Conservation (phyloP, 2,329 filamentous ascomycete genomes). For the Didymella sp. region DNA sequence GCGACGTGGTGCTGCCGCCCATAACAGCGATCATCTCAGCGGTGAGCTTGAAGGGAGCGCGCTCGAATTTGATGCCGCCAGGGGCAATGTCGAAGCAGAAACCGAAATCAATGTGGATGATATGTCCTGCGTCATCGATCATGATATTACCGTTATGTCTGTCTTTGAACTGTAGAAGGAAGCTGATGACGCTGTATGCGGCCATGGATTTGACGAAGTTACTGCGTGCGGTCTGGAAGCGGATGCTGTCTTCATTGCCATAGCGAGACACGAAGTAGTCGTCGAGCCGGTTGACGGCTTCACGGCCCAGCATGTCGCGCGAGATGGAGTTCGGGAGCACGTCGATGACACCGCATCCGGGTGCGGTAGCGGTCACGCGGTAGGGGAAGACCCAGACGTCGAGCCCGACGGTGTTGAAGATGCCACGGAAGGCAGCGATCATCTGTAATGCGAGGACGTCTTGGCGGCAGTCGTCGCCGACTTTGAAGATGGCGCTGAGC, state of each 20-base stretch:
- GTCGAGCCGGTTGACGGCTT: slow-evolving; percentile 96
- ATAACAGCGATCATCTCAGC: slow-evolving; percentile 99
- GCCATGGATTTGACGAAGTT: slow-evolving; percentile 99
- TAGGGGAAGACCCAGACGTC: slow-evolving; percentile 98
- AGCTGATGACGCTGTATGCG: slow-evolving; percentile 96
- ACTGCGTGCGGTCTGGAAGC: slow-evolving; percentile 91
- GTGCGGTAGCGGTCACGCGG: slow-evolving; percentile 94
- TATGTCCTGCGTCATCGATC: slow-evolving; percentile 96
- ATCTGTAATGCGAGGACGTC: slow-evolving; percentile 96
- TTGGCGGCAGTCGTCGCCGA: slow-evolving; percentile 97
- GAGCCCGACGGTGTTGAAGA: slow-evolving; percentile 92
- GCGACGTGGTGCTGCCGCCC: slow-evolving; percentile 81
- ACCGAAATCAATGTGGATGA: slow-evolving; percentile 97
- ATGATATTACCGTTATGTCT: slow-evolving; percentile 99
- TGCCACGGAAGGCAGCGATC: slow-evolving; percentile 96
- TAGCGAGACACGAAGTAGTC: slow-evolving; percentile 99
- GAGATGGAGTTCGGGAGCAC: slow-evolving; percentile 97
- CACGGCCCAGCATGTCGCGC: slow-evolving; percentile 96
- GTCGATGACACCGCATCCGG: slow-evolving; percentile 97
- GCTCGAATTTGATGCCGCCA: slow-evolving; percentile 95
- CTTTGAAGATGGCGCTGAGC: slow-evolving; percentile 99
- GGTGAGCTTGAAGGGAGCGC: slow-evolving; percentile 97
- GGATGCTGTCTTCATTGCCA: slow-evolving; percentile 91
- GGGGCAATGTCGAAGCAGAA: slow-evolving; percentile 99
- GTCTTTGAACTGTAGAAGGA: slow-evolving; percentile 98